These are phyloP conservation scores for Solidago caesia DNA, from an alignment of 129 eudicot genomes.

Conservation along the genomic window DNA sequence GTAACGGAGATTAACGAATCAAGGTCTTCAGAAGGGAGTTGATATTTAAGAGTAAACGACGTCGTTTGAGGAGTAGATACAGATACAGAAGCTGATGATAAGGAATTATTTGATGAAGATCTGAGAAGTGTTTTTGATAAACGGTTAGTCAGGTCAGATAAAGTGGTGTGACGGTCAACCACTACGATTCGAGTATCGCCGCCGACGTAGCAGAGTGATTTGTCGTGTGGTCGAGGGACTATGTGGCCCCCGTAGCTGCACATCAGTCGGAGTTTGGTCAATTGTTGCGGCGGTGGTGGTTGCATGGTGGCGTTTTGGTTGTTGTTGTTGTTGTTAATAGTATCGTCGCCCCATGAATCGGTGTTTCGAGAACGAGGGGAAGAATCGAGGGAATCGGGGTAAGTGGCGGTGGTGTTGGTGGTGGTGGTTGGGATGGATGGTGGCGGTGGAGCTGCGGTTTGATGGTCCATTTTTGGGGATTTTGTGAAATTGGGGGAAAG, in stretches of 20 bases:
- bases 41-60: slow-evolving; percentile 60
- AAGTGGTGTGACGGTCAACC: slow-evolving; percentile 41
- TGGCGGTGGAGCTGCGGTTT: slow-evolving; percentile 41
- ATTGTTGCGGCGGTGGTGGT: slow-evolving; percentile 26
- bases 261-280: slow-evolving; percentile 43
- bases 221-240: slow-evolving; percentile 54
- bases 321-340: slow-evolving; percentile 14
- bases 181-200: slow-evolving; percentile 56
- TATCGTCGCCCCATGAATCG: slow-evolving; percentile 61
- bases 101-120: slow-evolving; percentile 19
- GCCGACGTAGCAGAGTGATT: slow-evolving; percentile 45
- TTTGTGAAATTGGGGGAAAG: slow-evolving; percentile 24
- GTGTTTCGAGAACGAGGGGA: slow-evolving; percentile 49
- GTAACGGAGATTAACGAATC: slow-evolving; percentile 59
- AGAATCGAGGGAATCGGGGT: slow-evolving; percentile 50
- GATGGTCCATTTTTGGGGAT: slow-evolving; percentile 39
- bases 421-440: slow-evolving; percentile 20
- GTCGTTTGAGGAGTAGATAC: slow-evolving; percentile 18
- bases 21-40: slow-evolving; percentile 61
- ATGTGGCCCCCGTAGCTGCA: slow-evolving; percentile 59
- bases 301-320: not conserved
- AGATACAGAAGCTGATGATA: slow-evolving; percentile 1
- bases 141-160: slow-evolving; percentile 31
- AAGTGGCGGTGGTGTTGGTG: slow-evolving; percentile 20
- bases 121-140: slow-evolving; percentile 37